These are phyloP conservation scores for Gonium pectorale DNA, from an alignment of 139 green algal species.

Conservation along the genomic window DNA sequence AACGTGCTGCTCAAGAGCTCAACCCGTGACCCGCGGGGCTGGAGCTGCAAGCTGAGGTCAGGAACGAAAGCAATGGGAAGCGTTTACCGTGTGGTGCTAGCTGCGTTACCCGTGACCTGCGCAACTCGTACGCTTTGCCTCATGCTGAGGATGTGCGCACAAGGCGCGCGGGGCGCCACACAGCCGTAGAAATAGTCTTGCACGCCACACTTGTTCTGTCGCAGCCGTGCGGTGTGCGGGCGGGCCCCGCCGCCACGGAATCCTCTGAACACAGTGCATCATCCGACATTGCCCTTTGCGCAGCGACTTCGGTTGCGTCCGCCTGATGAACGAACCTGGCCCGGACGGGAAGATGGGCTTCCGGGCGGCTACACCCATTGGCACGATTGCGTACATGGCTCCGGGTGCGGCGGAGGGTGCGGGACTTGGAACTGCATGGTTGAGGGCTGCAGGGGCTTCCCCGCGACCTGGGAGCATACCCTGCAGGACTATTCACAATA, in stretches of 20 bases:
- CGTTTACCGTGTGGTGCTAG: not conserved
- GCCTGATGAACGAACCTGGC: not conserved
- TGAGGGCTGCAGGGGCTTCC: too few relatives aligned
- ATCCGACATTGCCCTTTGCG: not conserved
- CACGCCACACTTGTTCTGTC: too few relatives aligned
- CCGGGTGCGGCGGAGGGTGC: not conserved
- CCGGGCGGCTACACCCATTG: conserved; percentile 4
- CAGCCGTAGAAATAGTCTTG: too few relatives aligned
- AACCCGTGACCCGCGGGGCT: not conserved
- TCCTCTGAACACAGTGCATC: not conserved
- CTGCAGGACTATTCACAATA: not conserved
- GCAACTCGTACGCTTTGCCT: not conserved
- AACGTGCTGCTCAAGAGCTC: conserved; percentile 33
- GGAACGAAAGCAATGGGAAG: not conserved
- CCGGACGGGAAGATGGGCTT: not conserved
- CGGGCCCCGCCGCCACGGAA: too few relatives aligned
- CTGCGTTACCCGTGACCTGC: not conserved
- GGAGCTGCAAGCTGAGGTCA: conserved; percentile 8
- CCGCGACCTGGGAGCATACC: too few relatives aligned
- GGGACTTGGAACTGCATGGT: too few relatives aligned
- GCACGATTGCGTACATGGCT: conserved; percentile 17
- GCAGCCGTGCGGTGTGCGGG: too few relatives aligned
- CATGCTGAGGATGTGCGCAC: too few relatives aligned
- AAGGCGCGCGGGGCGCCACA: too few relatives aligned
- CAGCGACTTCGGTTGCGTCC: conserved; percentile 10